Evolutionary conservation across 1,284 basidiomycete species (phyloP), one percentile per base, ranked within the genome.

Genomic region (Moniliophthora roreri): DNA sequence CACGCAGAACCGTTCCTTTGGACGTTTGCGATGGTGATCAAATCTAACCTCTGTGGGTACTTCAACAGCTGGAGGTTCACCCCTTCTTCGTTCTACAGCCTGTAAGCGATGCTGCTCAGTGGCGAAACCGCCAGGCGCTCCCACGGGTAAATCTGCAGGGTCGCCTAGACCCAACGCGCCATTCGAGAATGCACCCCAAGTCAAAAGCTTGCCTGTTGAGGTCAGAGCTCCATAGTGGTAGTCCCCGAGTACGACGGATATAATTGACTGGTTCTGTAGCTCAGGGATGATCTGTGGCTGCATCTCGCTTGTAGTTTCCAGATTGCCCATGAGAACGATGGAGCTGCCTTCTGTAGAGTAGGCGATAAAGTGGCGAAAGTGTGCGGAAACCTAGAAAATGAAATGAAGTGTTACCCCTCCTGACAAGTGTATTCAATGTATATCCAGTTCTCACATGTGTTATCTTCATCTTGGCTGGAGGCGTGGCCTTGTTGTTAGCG

Each of bases 171-270:
- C 94, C 36, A 95, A 74, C 2, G 93, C 93, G 20, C 94, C 93
- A 28, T 73, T 68, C 18, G 84, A 86, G 66, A 86, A 92, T 38
- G 72, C 63, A 13, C 95, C 95, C 93, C 94, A 98, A 5, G 92
- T 90, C 38, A 89, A 74, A 21, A 96, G 75, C 60, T 86, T 81
- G 11, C 94, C 95, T 23, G 77, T 69, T 38, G 81, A 76, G 1
- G 92, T 94, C 57, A 97, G 75, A 0, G 95, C 93, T 23, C 86
- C 90, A 62, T 77, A 86, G 72, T 97, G 94, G 68, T 94, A 95
- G 69, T 97, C 93, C 4, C 95, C 95, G 44, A 93, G 77, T 8
- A 87, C 85, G 52, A 95, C 85, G 52, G 91, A 91, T 58, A 95
- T 93, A 52, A 95, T 80, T 37, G 77, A 75, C 56, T 75, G 79